Evolutionary conservation across 177 flowering plant genomes (phyloP).

Genomic region (Vitis hybrid): DNA sequence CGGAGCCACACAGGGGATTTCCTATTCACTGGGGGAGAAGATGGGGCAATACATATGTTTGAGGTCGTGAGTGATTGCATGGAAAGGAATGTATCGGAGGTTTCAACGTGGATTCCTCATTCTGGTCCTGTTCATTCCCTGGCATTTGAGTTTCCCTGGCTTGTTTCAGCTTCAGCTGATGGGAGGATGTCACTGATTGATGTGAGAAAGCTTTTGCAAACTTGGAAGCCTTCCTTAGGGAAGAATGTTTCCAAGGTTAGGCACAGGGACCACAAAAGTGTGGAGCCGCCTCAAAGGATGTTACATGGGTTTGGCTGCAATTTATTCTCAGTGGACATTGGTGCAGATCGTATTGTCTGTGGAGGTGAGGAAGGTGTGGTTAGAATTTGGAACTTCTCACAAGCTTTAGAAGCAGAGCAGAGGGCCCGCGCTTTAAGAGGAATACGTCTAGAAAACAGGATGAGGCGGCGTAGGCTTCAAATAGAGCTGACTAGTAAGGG

Average conservation of each 20-base stretch:
- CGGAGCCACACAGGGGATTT: conserved; percentile 72
- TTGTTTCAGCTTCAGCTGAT: conserved; percentile 85
- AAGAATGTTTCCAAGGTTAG: conserved; percentile 21
- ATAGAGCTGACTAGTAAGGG: conserved; percentile 50
- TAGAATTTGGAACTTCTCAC: conserved; percentile 89
- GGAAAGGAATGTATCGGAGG: conserved; percentile 19
- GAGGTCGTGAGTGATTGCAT: conserved; percentile 34
- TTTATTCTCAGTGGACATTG: conserved; percentile 73
- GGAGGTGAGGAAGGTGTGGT: conserved; percentile 90
- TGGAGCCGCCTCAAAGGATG: conserved; percentile 94
- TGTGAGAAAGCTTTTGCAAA: conserved; percentile 66
- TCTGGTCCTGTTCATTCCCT: conserved; percentile 69
- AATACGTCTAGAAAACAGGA: conserved; percentile 69
- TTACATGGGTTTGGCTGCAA: conserved; percentile 73
- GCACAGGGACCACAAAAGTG: neutral
- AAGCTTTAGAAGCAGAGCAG: conserved; percentile 71
- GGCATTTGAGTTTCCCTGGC: conserved; percentile 96
- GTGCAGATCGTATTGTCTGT: conserved; percentile 81
- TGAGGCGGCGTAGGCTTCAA: conserved; percentile 71
- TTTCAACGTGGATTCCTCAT: conserved; percentile 85
- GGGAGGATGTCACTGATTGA: conserved; percentile 80
- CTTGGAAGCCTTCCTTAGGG: conserved; percentile 23
- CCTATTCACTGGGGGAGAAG: conserved; percentile 90
- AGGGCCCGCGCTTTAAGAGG: conserved; percentile 61
- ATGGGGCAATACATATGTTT: conserved; percentile 87